Evolutionary conservation across 164 flowering plant species (phyloP), one percentile per base, ranked within the genome.

Genomic region (Platanus orientalis): DNA sequence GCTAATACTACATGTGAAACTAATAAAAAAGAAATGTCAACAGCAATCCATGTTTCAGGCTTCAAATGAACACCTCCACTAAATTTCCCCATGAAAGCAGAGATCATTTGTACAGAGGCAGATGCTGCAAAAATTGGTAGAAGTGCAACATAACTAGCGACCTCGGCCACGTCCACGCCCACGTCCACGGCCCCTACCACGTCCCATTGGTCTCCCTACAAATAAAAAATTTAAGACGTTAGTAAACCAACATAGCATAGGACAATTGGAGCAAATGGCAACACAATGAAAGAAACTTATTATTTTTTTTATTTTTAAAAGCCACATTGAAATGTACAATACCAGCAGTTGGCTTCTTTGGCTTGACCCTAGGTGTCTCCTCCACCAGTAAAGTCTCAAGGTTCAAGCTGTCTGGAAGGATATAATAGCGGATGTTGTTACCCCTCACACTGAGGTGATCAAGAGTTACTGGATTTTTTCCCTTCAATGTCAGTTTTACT

Each of bases 371-470:
- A 9, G 97, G 97, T 19, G 96, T 81, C 74, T 91, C 97, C 72
- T 91, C 93, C 2, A 88, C 93, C 65, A 91, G 76, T 61, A 91
- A 70, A 14, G 97, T 91, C 78, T 91, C 97, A 9, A 91, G 88
- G 68, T 91, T 91, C 69, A 88, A 72, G 80, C 96, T 88, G 74
- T 91, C 97, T 50, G 97, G 97, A 42, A 91, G 90, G 65, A 91
- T 91, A 61, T 85, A 88, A 60, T 91, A 87, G 2, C 97, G 82
- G 49, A 91, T 88, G 64, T 88, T 91, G 80, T 84, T 91, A 32
- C 97, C 97, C 75, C 97, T 77, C 60, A 91, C 91, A 71, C 97
- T 91, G 55, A 91, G 77, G 74, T 91, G 97, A 78, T 91, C 93
- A 36, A 91, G 73, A 20, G 88, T 87, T 39, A 87, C 83, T 19